Base-by-base conservation (phyloP, 2,329 filamentous ascomycete genomes). In the Exutisphaerella laricina region DNA sequence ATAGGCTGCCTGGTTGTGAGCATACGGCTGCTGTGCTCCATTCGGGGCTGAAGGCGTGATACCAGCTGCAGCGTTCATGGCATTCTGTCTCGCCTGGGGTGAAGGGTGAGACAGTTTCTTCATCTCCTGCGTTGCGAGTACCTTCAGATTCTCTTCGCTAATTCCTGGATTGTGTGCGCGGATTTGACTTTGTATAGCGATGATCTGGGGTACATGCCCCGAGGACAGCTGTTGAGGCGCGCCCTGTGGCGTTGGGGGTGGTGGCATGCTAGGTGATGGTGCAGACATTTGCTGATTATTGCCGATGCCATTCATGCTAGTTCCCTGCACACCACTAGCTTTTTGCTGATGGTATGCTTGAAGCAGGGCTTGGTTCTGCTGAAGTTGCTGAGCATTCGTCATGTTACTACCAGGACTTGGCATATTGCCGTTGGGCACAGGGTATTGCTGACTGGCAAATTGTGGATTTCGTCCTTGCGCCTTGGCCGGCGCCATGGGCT, bases 121-220 rank as follows among this genome's bases (percentile, higher is more conserved):
- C 55, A 77, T 61, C 35, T 71, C 68, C 26, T 77, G 70, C 1
- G 69, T 74, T 3, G 77, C 74, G 49, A 76, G 58, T 29, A 70
- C 68, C 43, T 66, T 71, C 7, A 79, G 66, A 57, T 80, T 73
- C 18, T 79, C 75, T 3, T 70, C 67, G 1, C 72, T 65, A 49
- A 75, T 62, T 41, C 70, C 68, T 1, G 75, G 75, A 49, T 77
- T 69, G 50, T 61, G 70, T 41, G 65, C 65, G 49, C 74, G 70
- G 12, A 79, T 68, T 28, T 74, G 70, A 47, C 70, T 73, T 45
- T 71, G 68, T 41, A 78, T 70, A 44, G 68, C 71, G 42, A 71
- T 74, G 45, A 79, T 73, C 6, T 71, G 71, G 10, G 75, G 75
- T 32, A 77, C 69, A 51, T 75, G 71, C 16, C 73, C 72, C 36